Evolutionary conservation across 73 alveolate species (phyloP).

Genomic region (Effrenium voratum): DNA sequence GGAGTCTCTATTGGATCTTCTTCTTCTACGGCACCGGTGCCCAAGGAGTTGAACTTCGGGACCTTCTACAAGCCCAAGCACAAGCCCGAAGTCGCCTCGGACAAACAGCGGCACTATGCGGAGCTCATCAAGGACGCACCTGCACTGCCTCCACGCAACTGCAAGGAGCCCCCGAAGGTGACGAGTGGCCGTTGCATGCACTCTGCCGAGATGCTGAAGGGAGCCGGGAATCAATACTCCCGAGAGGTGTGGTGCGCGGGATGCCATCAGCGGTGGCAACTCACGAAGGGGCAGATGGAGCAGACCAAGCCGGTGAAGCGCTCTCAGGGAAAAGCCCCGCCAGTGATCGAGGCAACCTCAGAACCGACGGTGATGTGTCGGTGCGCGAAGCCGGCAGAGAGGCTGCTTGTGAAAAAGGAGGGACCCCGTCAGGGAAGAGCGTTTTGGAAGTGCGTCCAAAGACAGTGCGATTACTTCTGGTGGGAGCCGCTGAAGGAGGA

Average conservation of each 20-base stretch:
- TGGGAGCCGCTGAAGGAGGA: constrained; percentile 22
- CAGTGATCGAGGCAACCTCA: background rate
- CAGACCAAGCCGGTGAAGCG: background rate
- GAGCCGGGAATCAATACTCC: background rate
- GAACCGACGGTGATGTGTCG: background rate
- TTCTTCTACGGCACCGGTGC: background rate
- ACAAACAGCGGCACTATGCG: background rate
- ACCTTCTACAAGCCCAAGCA: background rate
- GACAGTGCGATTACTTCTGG: constrained; percentile 24
- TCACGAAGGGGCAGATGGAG: background rate
- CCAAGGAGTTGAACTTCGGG: too few species aligned
- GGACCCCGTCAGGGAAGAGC: background rate
- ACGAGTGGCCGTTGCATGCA: background rate
- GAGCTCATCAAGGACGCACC: background rate
- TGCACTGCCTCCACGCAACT: background rate
- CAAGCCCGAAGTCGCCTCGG: background rate
- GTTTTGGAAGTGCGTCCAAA: background rate
- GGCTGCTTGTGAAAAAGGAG: constrained; percentile 6
- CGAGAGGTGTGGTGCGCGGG: background rate
- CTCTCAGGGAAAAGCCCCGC: background rate
- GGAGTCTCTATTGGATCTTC: background rate
- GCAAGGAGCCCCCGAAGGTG: background rate
- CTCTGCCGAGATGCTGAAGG: background rate
- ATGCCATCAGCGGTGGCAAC: constrained; percentile 16
- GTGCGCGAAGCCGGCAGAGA: background rate